Evolutionary conservation across 2,329 filamentous ascomycete species (phyloP).

Genomic region (Claviceps sp.): DNA sequence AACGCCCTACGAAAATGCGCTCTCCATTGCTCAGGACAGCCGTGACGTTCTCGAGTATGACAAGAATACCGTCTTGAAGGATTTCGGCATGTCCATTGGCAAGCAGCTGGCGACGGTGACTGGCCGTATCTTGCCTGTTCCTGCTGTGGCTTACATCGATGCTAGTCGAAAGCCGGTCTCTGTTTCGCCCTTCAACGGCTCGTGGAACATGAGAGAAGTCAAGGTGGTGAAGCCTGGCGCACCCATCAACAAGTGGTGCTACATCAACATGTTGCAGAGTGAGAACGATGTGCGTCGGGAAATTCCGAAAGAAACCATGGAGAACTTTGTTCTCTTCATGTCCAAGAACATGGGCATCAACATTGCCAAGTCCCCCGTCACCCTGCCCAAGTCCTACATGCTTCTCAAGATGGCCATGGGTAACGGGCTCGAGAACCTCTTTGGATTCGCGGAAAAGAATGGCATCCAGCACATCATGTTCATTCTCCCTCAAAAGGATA

Average conservation of each 20-base stretch:
- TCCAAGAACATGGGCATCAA: conserved; percentile 23
- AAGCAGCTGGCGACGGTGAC: conserved; percentile 55
- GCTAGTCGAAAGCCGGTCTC: conserved; percentile 9
- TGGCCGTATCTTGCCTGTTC: conserved; percentile 53
- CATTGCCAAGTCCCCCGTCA: conserved; percentile 16
- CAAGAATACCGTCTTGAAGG: conserved; percentile 25
- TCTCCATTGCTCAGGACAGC: conserved; percentile 47
- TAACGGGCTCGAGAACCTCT: conserved; percentile 15
- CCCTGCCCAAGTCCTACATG: conserved; percentile 6
- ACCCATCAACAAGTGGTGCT: conserved; percentile 36
- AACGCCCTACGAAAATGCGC: conserved; percentile 50
- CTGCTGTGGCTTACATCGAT: conserved; percentile 44
- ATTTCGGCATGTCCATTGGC: conserved; percentile 51
- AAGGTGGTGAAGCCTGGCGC: conserved; percentile 40
- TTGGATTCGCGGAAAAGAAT: conserved; percentile 17
- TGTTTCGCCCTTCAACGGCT: conserved; percentile 33
- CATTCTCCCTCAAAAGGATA: conserved; percentile 39
- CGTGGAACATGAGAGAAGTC: conserved; percentile 55
- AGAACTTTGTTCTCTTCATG: conserved; percentile 25
- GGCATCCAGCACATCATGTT: conserved; percentile 42
- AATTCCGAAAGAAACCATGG: conserved; percentile 13
- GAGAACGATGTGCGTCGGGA: conserved; percentile 1
- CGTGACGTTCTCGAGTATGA: conserved; percentile 45
- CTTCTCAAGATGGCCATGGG: conserved; percentile 5
- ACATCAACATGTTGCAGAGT: conserved; percentile 24